Percentiles rank a stretch among this genome's conserved stretches.
Conservation (phyloP, 768 basidiomycete species). For the Kwoniella pini region DNA sequence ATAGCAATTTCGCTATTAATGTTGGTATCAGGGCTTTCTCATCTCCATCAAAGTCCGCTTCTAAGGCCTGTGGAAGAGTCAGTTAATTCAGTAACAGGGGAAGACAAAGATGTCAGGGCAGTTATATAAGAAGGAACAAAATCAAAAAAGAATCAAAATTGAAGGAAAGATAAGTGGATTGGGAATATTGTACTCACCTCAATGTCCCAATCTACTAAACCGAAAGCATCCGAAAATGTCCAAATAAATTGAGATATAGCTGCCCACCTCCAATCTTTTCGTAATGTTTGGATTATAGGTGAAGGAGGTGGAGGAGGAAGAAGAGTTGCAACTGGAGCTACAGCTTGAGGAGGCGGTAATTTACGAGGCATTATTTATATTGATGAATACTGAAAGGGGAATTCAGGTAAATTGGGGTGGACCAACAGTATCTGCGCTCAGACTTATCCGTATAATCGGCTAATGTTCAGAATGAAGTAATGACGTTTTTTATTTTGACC, state of each 20-base stretch:
- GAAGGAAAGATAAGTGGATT: neutral
- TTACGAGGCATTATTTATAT: conserved; percentile 41
- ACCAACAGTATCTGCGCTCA: no score
- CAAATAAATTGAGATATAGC: conserved; percentile 86
- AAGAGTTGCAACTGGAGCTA: conserved; percentile 31
- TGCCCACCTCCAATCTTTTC: conserved; percentile 89
- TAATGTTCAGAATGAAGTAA: no score
- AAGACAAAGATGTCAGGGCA: neutral
- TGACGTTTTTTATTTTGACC: no score
- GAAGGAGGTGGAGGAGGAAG: conserved; percentile 44
- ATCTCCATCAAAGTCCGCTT: conserved; percentile 47
- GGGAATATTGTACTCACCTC: conserved; percentile 41
- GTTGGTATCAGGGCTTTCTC: conserved; percentile 41
- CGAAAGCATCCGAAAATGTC: conserved; percentile 74
- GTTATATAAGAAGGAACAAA: no score
- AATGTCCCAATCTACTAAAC: conserved; percentile 67
- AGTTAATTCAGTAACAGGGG: neutral
- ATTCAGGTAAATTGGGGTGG: no score
- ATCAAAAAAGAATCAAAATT: no score
- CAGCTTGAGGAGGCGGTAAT: conserved; percentile 21
- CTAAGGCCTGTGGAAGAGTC: conserved; percentile 30
- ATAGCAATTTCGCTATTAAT: conserved; percentile 49
- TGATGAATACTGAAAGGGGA: no score
- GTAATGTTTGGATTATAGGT: conserved; percentile 58
- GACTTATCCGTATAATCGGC: no score